A percentile compares a stretch with the other conserved stretches of the same genome.
These are phyloP conservation scores for Aspergillus diversus DNA, from an alignment of 495 filamentous ascomycete genomes.

Conservation along the genomic window DNA sequence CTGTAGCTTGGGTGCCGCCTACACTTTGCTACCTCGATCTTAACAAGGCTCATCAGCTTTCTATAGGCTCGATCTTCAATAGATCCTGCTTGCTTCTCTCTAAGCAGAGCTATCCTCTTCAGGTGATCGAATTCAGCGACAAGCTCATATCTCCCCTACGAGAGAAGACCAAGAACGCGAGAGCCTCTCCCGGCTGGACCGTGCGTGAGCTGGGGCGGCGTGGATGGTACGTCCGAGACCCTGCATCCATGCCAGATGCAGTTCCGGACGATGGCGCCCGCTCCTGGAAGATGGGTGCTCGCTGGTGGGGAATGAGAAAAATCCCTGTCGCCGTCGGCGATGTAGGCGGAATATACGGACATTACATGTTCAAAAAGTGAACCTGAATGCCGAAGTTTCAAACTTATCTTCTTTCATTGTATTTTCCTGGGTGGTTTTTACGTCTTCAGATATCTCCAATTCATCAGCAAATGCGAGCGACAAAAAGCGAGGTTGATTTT, in stretches of 20 bases:
- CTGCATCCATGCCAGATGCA: conserved; percentile 38
- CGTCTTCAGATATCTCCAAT: conserved; percentile 8
- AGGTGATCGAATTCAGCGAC: conserved; percentile 78
- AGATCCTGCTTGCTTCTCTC: conserved; percentile 62
- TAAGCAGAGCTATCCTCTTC: conserved; percentile 66
- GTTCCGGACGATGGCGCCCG: conserved; percentile 56
- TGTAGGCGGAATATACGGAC: conserved; percentile 84
- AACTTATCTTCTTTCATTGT: conserved; percentile 11
- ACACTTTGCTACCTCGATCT: conserved; percentile 81
- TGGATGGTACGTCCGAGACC: conserved; percentile 71
- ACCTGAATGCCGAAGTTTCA: neutral
- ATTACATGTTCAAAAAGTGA: conserved; percentile 80
- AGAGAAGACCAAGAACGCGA: conserved; percentile 54
- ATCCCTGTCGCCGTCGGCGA: conserved; percentile 76
- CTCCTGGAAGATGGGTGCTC: conserved; percentile 88
- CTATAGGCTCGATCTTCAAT: conserved; percentile 65
- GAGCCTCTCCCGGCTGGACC: conserved; percentile 62
- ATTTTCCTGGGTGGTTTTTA: conserved; percentile 17
- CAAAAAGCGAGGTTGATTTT: conserved; percentile 22
- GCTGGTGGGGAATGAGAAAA: conserved; percentile 87
- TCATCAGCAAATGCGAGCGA: conserved; percentile 11
- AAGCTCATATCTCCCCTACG: conserved; percentile 67
- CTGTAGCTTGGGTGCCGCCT: conserved; percentile 58
- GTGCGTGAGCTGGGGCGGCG: conserved; percentile 67
- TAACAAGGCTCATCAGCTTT: conserved; percentile 59